Evolutionary conservation across 1,284 basidiomycete genomes (phyloP), one percentile per base, ranked within the genome.

Genomic region (Fomitopsis betulina): DNA sequence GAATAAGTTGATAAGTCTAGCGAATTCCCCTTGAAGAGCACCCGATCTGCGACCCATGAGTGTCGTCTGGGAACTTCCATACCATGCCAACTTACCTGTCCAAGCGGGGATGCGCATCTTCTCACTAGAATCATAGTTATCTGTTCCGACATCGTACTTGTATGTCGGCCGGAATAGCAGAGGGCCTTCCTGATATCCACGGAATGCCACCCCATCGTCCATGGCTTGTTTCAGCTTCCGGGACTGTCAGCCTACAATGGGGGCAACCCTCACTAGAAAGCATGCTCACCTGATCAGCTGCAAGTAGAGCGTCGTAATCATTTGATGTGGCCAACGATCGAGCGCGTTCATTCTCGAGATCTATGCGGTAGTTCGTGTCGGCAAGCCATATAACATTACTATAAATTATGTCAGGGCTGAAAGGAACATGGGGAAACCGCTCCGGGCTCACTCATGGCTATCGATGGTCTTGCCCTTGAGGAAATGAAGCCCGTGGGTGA

Each of bases 31-130:
- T 85, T 86, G 76, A 89, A 97, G 54, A 99, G 72, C 15, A 99
- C 85, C n/a, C 95, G 90, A 75, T 98, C 95, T 93, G 65, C 40
- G 13, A 19, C n/a, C 7, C n/a, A 33, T 42, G 35, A 17, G 13
- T 37, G 13, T 37, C 13, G 13, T 37, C 1, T 30, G 7, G 25
- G 12, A 42, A 19, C 5, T 9, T 45, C 10, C 32, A 23, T 9
- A 3, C n/a, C 15, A 10, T 15, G 17, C 27, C 42, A 23, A 60
- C 80, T 57, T 60, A 93, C 93, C 93, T 67, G 95, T 99, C 96
- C 96, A 99, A 8, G 96, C 94, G 1, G 97, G 97, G 69, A 98
- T 91, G 7, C 97, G 85, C 80, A 90, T 85, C 76, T 99, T 99
- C 73, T 99, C 97, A 63, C 93, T 93, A 3, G 94, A 91, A 71